These are phyloP conservation scores for Westerdykella sp. DNA, from an alignment of 2,329 filamentous ascomycete species.

Conservation along the genomic window DNA sequence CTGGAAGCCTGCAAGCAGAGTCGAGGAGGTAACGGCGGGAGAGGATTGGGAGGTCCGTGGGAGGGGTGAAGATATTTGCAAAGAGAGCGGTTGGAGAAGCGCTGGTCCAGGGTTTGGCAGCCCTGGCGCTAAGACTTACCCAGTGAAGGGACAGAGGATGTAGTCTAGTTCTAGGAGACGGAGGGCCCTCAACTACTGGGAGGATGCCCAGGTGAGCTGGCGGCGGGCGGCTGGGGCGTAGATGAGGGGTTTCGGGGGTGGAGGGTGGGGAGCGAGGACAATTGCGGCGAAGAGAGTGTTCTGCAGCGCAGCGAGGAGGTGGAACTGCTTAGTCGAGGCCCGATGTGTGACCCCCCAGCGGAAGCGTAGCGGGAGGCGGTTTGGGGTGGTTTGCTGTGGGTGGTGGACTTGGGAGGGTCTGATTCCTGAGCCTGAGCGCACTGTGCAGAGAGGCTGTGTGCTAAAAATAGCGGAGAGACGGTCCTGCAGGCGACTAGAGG, in stretches of 20 bases:
- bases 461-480: constrained; percentile 1
- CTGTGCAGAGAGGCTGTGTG: constrained; percentile 18
- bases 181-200: background rate
- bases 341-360: constrained; percentile 7
- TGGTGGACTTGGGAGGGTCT: constrained; percentile 1
- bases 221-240: constrained; percentile 1
- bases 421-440: too few species aligned
- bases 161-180: constrained; percentile 2
- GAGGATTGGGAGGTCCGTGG: constrained; percentile 17
- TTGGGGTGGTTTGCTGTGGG: background rate
- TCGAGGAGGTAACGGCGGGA: constrained; percentile 8
- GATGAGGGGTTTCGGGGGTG: background rate
- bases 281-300: constrained; percentile 6
- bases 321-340: constrained; percentile 1
- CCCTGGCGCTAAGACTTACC: constrained; percentile 35
- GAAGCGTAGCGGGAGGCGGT: constrained; percentile 1
- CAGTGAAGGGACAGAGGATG: constrained; percentile 21
- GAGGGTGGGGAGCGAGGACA: constrained; percentile 1
- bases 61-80: constrained; percentile 21
- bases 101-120: constrained; percentile 25
- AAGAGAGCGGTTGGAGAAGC: constrained; percentile 30
- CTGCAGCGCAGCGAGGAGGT: constrained; percentile 7
- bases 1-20: constrained; percentile 21
- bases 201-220: background rate
- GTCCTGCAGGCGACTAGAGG: constrained; percentile 9